These are phyloP conservation scores for Cryphonectria japonica DNA, from an alignment of 2,329 filamentous ascomycete genomes.

Conservation along the genomic window DNA sequence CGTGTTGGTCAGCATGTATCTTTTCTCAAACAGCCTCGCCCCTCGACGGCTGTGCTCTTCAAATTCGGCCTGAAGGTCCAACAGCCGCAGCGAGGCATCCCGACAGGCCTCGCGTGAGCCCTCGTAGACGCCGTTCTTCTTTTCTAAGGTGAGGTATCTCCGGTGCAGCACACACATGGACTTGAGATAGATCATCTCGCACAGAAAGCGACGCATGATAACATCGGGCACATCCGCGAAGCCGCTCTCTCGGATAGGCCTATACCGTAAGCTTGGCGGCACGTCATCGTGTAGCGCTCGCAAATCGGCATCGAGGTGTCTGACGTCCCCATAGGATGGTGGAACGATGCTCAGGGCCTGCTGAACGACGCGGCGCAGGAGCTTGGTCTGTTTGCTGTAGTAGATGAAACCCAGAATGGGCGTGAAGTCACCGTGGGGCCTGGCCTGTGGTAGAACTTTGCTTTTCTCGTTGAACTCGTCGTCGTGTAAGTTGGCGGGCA, in stretches of 20 bases:
- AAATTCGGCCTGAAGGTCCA: slow-evolving; percentile 53
- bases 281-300: slow-evolving; percentile 39
- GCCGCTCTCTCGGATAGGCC: slow-evolving; percentile 33
- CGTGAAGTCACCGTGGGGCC: slow-evolving; percentile 47
- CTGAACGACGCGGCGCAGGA: slow-evolving; percentile 49
- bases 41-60: slow-evolving; percentile 50
- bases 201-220: slow-evolving; percentile 44
- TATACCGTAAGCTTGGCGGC: slow-evolving; percentile 37
- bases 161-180: slow-evolving; percentile 55
- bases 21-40: slow-evolving; percentile 55
- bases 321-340: slow-evolving; percentile 43
- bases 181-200: slow-evolving; percentile 49
- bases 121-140: slow-evolving; percentile 43
- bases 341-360: slow-evolving; percentile 43
- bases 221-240: slow-evolving; percentile 43
- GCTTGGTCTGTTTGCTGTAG: slow-evolving; percentile 48
- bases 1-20: slow-evolving; percentile 57
- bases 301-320: slow-evolving; percentile 42
- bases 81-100: slow-evolving; percentile 48
- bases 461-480: slow-evolving; percentile 56
- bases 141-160: slow-evolving; percentile 47
- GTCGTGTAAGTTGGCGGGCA: slow-evolving; percentile 51
- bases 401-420: slow-evolving; percentile 47
- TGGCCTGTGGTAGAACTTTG: slow-evolving; percentile 44
- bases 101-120: slow-evolving; percentile 47